Evolutionary conservation across 1,284 basidiomycete species (phyloP).

Genomic region (Moniliophthora roreri): DNA sequence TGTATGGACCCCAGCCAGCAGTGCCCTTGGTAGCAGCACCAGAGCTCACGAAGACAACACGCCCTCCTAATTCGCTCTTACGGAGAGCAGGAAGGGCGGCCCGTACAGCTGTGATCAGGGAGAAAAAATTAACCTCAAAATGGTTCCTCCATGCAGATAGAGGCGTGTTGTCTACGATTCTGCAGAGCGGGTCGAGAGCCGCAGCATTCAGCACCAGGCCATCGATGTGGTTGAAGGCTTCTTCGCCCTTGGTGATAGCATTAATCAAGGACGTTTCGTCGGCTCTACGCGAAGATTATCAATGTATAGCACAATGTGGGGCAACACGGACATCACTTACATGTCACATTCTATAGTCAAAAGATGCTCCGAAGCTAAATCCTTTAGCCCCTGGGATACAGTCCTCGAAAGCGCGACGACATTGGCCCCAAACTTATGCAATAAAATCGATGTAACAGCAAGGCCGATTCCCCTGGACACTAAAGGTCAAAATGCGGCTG

Average conservation of each 20-base stretch:
- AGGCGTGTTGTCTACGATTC: conserved; percentile 38
- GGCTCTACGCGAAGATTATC: conserved; percentile 42
- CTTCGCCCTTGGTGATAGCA: conserved; percentile 47
- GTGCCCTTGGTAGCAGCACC: conserved; percentile 74
- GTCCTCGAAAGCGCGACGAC: conserved; percentile 81
- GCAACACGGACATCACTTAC: conserved; percentile 39
- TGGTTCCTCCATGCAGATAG: conserved; percentile 55
- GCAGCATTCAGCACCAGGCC: conserved; percentile 82
- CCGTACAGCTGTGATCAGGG: conserved; percentile 67
- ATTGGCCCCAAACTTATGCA: conserved; percentile 57
- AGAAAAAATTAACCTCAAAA: conserved; percentile 86
- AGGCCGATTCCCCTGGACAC: conserved; percentile 79
- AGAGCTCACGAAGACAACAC: conserved; percentile 78
- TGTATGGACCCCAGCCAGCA: conserved; percentile 79
- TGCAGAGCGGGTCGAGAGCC: conserved; percentile 54
- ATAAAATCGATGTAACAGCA: conserved; percentile 63
- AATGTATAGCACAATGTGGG: conserved; percentile 4
- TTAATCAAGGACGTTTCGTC: conserved; percentile 55
- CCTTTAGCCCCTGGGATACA: conserved; percentile 57
- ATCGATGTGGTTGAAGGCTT: conserved; percentile 65
- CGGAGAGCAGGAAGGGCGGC: conserved; percentile 68
- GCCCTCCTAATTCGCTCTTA: conserved; percentile 57
- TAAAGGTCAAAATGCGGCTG: not conserved
- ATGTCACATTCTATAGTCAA: conserved; percentile 70
- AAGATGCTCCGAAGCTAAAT: conserved; percentile 51